Percentiles rank a stretch among this genome's conserved stretches.
These are phyloP conservation scores for Cyphellophora attinorum DNA, from an alignment of 2,329 filamentous ascomycete species.

Conservation along the genomic window DNA sequence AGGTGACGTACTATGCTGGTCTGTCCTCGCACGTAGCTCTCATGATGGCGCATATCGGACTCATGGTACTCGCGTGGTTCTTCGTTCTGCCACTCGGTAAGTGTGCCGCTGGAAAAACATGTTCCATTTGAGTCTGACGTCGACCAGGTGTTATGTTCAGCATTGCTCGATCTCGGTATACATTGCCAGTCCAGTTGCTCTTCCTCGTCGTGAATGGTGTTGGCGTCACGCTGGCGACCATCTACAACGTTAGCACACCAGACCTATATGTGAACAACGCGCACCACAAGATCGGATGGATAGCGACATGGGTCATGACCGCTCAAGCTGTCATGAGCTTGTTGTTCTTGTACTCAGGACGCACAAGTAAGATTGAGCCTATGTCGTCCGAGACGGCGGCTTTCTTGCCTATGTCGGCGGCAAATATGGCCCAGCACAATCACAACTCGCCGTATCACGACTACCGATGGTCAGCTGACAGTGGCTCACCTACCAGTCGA, in stretches of 20 bases:
- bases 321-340: slow-evolving; percentile 62
- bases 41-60: slow-evolving; percentile 60
- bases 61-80: slow-evolving; percentile 65
- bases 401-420: slow-evolving; percentile 55
- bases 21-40: slow-evolving; percentile 25
- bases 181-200: slow-evolving; percentile 57
- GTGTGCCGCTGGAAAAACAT: slow-evolving; percentile 23
- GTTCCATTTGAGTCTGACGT: slow-evolving; percentile 7
- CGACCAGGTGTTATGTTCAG: slow-evolving; percentile 74
- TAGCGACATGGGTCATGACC: slow-evolving; percentile 61
- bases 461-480: slow-evolving; percentile 59
- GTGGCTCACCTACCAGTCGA: slow-evolving; percentile 64
- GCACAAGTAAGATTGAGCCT: slow-evolving; percentile 26
- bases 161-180: slow-evolving; percentile 65
- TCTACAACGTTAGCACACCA: slow-evolving; percentile 74
- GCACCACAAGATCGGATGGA: slow-evolving; percentile 85
- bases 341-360: slow-evolving; percentile 50
- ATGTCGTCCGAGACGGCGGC: slow-evolving; percentile 41
- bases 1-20: slow-evolving; percentile 26
- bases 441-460: slow-evolving; percentile 25
- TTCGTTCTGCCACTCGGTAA: slow-evolving; percentile 63
- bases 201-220: slow-evolving; percentile 57
- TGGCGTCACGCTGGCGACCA: slow-evolving; percentile 54
- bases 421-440: slow-evolving; percentile 42
- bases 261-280: slow-evolving; percentile 79